phyloP scores from a whole-genome alignment of 345 rosid genomes.

The Dovyalis caffra region DNA sequence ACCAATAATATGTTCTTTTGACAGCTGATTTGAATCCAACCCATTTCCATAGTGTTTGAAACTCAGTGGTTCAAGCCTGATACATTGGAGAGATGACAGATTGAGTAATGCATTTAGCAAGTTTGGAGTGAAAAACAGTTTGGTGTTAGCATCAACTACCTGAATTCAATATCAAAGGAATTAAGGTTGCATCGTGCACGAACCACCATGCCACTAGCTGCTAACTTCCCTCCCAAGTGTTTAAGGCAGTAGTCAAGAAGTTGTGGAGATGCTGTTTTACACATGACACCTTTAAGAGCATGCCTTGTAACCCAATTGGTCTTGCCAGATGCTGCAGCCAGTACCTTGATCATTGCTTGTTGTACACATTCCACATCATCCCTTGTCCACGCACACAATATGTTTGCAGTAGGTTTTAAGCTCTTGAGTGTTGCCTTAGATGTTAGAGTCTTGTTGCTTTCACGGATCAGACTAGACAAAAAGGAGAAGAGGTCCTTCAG shows the following conservation, averaged over 20 bases:
- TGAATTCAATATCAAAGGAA: constrained; percentile 53
- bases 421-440: constrained; percentile 8
- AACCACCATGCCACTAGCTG: constrained; percentile 42
- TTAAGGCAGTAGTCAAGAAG: constrained; percentile 67
- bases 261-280: constrained; percentile 50
- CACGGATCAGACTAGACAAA: constrained; percentile 40
- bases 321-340: constrained; percentile 35
- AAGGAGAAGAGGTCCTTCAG: constrained; percentile 59
- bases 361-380: constrained; percentile 54
- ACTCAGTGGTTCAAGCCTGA: constrained; percentile 46
- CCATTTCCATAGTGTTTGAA: constrained; percentile 23
- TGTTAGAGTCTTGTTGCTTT: not conserved
- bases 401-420: constrained; percentile 3
- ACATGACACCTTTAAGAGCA: constrained; percentile 56
- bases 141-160: constrained; percentile 26
- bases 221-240: constrained; percentile 47
- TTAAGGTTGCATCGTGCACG: constrained; percentile 37
- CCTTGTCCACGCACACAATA: constrained; percentile 50
- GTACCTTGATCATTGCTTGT: constrained; percentile 46
- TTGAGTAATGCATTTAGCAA: not conserved
- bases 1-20: constrained; percentile 44
- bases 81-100: not conserved
- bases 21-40: constrained; percentile 27
- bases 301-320: constrained; percentile 50
- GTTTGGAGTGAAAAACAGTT: not conserved